Evolutionary conservation across 345 rosid species (phyloP).

Genomic region (Gossypium longicalyx): DNA sequence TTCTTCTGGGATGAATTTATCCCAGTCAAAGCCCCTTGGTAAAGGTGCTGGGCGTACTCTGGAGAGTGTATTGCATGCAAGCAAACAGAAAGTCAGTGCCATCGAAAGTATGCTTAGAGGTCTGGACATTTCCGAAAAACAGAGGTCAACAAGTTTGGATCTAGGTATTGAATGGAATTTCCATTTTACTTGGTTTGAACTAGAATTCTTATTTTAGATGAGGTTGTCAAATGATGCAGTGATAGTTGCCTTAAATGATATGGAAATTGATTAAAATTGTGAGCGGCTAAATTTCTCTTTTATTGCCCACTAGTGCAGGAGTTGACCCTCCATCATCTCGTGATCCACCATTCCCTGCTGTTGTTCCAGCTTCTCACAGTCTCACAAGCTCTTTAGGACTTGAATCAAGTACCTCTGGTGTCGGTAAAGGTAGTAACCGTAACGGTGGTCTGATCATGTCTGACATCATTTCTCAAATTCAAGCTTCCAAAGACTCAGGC

Average conservation of each 20-base stretch:
- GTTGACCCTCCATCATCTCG: constrained; percentile 99
- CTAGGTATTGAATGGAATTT: constrained; percentile 70
- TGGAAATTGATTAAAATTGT: constrained; percentile 19
- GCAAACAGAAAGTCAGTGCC: constrained; percentile 99
- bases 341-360: constrained; percentile 83
- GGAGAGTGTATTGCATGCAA: constrained; percentile 92
- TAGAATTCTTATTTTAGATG: constrained; percentile 5
- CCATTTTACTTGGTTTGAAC: neutral
- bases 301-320: constrained; percentile 93
- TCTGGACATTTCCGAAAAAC: constrained; percentile 85
- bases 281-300: constrained; percentile 56
- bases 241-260: constrained; percentile 3
- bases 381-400: constrained; percentile 41
- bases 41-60: constrained; percentile 86
- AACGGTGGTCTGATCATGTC: constrained; percentile 86
- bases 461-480: constrained; percentile 86
- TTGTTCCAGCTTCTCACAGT: constrained; percentile 68
- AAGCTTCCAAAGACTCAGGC: constrained; percentile 90
- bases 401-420: constrained; percentile 52
- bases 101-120: constrained; percentile 99
- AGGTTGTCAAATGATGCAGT: constrained; percentile 19
- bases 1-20: constrained; percentile 73
- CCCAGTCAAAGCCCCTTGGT: constrained; percentile 63
- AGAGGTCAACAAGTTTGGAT: constrained; percentile 92
- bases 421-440: constrained; percentile 56